Evolutionary conservation across 2,329 filamentous ascomycete genomes (phyloP), one percentile per base, ranked within the genome.

Genomic region (Aureobasidium namibiae): DNA sequence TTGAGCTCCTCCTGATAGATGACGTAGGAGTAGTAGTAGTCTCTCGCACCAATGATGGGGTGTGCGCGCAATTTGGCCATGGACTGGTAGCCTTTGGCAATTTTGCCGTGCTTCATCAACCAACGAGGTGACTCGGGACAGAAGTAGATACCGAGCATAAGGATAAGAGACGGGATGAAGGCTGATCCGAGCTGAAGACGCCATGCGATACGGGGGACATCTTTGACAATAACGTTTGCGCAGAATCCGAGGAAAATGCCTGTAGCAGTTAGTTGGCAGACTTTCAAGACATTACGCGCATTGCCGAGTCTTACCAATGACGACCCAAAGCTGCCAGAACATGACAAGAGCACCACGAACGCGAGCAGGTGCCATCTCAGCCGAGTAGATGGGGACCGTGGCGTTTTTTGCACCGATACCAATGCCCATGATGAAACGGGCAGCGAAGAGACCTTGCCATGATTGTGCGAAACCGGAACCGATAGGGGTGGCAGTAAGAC

Each of bases 291-390:
- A 41, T 11, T 8, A 8, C 7, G 26, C 16, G 23, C 18, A 5
- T 26, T 23, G 1, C 2, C 18, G 36, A n/a, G 56, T 7, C 52
- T 36, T 45, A 56, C 64, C 67, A 46, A 63, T 61, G 4, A 69
- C 68, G 49, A 68, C 66, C 82, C 84, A 87, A 71, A 87, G 78
- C 73, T 92, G 86, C 88, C 89, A 92, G 63, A 85, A 85, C 88
- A 92, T 92, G 63, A 92, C 88, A 18, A 94, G 77, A 8, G 86
- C 74, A 7, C 85, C 84, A 10, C 77, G 70, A 56, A 87, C 81
- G 4, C 75, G 74, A 2, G 76, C 69, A 3, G 72, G 72, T 65
- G 84, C 79, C 56, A 70, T 72, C 62, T 74, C 74, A 10, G 74
- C 72, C 9, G 72, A 67, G 57, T 70, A 75, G 54, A 76, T 70